Conservation (phyloP, 2,329 filamentous ascomycete genomes). For the Botryotinia globosa region DNA sequence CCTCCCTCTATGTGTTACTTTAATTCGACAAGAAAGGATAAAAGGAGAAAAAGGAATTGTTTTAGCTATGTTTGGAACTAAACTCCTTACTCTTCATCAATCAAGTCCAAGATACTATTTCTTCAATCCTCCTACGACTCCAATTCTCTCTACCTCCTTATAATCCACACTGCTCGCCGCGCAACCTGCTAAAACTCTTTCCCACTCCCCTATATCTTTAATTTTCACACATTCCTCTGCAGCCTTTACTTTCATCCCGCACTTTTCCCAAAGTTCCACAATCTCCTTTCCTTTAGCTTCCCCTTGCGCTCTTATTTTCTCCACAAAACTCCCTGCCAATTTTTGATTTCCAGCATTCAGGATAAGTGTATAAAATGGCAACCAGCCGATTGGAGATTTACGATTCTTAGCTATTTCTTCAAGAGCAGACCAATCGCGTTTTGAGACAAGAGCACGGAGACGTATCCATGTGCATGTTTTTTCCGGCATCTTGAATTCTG, state of each 20-base stretch:
- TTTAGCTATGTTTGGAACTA: not conserved
- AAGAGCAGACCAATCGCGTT: slow-evolving; percentile 87
- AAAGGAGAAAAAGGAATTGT: not conserved
- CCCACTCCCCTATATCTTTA: slow-evolving; percentile 75
- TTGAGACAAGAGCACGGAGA: slow-evolving; percentile 82
- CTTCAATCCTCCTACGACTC: slow-evolving; percentile 53
- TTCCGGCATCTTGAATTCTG: slow-evolving; percentile 89
- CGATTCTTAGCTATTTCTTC: slow-evolving; percentile 76
- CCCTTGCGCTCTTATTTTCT: slow-evolving; percentile 88
- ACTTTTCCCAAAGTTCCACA: slow-evolving; percentile 88
- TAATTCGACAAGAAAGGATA: not conserved
- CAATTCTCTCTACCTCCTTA: slow-evolving; percentile 78
- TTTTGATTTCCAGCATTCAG: slow-evolving; percentile 87
- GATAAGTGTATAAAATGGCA: slow-evolving; percentile 87
- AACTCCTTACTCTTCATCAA: not conserved
- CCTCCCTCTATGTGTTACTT: not conserved
- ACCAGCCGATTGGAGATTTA: slow-evolving; percentile 95
- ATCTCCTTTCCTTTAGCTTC: slow-evolving; percentile 72
- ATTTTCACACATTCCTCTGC: slow-evolving; percentile 85
- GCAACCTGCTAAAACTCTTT: slow-evolving; percentile 70
- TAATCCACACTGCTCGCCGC: slow-evolving; percentile 64
- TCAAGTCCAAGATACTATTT: slow-evolving; percentile 35
- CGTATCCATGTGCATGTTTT: slow-evolving; percentile 86
- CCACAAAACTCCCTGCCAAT: slow-evolving; percentile 86
- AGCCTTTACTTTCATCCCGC: slow-evolving; percentile 82